These are phyloP conservation scores for Hypoxylon sp. DNA, from an alignment of 2,329 filamentous ascomycete genomes.

Conservation along the genomic window DNA sequence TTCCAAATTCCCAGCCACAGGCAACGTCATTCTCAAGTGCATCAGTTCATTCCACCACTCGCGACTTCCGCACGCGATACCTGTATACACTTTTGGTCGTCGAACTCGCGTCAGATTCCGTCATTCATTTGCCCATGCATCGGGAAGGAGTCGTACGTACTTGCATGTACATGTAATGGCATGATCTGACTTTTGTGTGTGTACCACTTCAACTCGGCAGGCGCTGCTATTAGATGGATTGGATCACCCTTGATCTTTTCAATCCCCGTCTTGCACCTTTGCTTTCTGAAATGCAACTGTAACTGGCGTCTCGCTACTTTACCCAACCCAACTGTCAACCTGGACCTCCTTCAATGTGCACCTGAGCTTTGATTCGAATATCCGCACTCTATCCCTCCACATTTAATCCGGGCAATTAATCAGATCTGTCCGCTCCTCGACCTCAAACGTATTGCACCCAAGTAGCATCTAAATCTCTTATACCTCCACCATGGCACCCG, in stretches of 20 bases:
- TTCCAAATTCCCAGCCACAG: not conserved
- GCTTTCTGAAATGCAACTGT: not conserved
- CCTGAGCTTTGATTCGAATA: not conserved
- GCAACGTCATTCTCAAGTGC: slow-evolving; percentile 12
- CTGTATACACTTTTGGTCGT: not conserved
- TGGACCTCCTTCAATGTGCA: not conserved
- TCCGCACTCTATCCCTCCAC: slow-evolving; percentile 2
- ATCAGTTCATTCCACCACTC: not conserved
- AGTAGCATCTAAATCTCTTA: not conserved
- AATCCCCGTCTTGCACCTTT: not conserved
- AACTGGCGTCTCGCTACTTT: not conserved
- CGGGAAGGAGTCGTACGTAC: not conserved
- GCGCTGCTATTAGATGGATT: not conserved
- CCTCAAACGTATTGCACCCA: not conserved
- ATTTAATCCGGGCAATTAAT: slow-evolving; percentile 1
- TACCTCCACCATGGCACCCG: slow-evolving; percentile 30
- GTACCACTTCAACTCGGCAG: not conserved
- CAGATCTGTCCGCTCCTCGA: not conserved
- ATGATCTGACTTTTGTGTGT: not conserved
- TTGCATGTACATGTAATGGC: not conserved
- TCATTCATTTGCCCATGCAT: not conserved
- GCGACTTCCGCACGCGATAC: slow-evolving; percentile 6
- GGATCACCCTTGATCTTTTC: not conserved
- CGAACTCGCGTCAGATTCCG: not conserved
- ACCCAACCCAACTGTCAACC: too few species aligned